These are phyloP conservation scores for Glycine latifolia DNA, from an alignment of 306 rosid genomes.

Conservation along the genomic window DNA sequence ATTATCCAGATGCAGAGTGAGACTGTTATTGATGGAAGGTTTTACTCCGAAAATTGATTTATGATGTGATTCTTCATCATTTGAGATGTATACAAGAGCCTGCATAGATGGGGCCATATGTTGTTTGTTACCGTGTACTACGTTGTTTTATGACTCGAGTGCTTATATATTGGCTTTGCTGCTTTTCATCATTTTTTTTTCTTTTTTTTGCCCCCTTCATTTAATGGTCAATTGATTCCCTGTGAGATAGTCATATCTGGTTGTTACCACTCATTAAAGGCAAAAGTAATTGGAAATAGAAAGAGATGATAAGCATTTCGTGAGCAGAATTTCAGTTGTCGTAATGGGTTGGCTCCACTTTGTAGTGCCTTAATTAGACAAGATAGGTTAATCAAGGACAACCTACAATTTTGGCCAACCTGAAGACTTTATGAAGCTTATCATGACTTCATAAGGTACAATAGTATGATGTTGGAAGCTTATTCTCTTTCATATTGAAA, in stretches of 20 bases:
- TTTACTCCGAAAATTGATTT: constrained; percentile 48
- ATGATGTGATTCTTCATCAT: constrained; percentile 63
- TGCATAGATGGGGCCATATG: constrained; percentile 56
- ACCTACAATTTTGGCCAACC: constrained; percentile 47
- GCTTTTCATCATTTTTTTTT: constrained; percentile 40
- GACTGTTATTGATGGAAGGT: constrained; percentile 43
- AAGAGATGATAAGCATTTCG: constrained; percentile 50
- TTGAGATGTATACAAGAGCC: constrained; percentile 59
- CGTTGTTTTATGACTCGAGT: constrained; percentile 48
- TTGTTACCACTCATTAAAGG: constrained; percentile 59
- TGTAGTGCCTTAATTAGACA: constrained; percentile 50
- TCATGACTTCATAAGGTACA: not conserved
- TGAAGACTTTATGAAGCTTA: constrained; percentile 35
- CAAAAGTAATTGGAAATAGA: constrained; percentile 49
- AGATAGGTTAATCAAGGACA: constrained; percentile 46
- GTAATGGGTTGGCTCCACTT: constrained; percentile 60
- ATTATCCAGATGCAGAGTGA: constrained; percentile 63
- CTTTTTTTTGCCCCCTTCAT: not conserved
- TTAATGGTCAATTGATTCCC: constrained; percentile 54
- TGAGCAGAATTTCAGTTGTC: constrained; percentile 52
- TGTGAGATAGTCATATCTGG: constrained; percentile 52
- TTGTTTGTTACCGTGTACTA: constrained; percentile 56
- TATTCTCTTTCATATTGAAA: not conserved
- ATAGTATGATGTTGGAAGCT: not conserved
- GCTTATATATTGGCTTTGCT: constrained; percentile 42